These are phyloP conservation scores for Ophiostoma himal-ulmi DNA, from an alignment of 2,329 filamentous ascomycete genomes.

Conservation along the genomic window DNA sequence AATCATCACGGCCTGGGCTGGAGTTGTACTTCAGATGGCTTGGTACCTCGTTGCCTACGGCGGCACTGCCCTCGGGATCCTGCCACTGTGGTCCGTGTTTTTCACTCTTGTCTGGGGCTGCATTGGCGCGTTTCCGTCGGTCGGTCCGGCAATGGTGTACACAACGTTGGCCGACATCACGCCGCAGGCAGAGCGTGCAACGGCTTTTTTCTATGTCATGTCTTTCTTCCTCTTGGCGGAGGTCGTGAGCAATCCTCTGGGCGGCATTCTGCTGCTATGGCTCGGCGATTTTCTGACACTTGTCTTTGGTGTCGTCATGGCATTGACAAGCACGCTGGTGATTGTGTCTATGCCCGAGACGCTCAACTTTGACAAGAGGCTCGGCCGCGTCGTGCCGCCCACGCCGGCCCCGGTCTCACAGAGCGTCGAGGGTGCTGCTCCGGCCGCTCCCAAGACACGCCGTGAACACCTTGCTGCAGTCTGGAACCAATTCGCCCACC, in stretches of 20 bases:
- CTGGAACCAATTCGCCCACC: slow-evolving; percentile 12
- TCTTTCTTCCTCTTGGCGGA: slow-evolving; percentile 37
- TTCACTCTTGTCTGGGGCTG: slow-evolving; percentile 34
- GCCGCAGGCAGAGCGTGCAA: slow-evolving; percentile 36
- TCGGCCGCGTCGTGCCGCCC: slow-evolving; percentile 7
- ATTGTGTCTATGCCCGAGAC: slow-evolving; percentile 41
- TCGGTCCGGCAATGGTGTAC: slow-evolving; percentile 41
- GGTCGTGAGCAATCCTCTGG: slow-evolving; percentile 38
- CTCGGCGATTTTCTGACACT: slow-evolving; percentile 38
- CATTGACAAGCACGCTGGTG: slow-evolving; percentile 31
- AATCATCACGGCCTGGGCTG: slow-evolving; percentile 32
- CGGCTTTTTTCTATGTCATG: slow-evolving; percentile 38
- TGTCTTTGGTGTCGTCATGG: slow-evolving; percentile 32
- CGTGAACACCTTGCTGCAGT: neutral
- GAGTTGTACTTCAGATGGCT: slow-evolving; percentile 25
- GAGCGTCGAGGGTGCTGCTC: too few relatives aligned
- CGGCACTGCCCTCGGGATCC: slow-evolving; percentile 33
- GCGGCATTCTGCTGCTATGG: slow-evolving; percentile 37
- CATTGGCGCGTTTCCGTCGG: slow-evolving; percentile 39
- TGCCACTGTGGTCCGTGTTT: slow-evolving; percentile 39
- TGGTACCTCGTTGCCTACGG: slow-evolving; percentile 28
- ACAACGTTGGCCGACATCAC: slow-evolving; percentile 43
- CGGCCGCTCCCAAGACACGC: neutral
- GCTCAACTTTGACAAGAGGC: slow-evolving; percentile 30
- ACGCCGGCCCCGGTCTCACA: slow-evolving; percentile 24